Percentiles rank a stretch among this genome's conserved stretches.
Evolutionary conservation across 805 yeast genomes (phyloP).

Genomic region (Metschnikowia corniflorae): DNA sequence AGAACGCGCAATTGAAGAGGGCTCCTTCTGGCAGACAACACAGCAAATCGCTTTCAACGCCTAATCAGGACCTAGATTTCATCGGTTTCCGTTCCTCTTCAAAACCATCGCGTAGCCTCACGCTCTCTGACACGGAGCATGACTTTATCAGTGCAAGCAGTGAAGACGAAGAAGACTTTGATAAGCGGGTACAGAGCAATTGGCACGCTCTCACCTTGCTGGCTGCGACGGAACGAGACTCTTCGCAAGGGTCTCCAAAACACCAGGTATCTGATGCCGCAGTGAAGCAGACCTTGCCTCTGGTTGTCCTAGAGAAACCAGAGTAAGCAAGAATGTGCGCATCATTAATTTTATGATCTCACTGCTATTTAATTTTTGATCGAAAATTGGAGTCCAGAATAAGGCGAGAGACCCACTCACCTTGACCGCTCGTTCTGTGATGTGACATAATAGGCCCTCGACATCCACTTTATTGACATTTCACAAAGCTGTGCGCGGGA

Average conservation of each 20-base stretch:
- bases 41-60: slow-evolving; percentile 32
- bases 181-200: slow-evolving; percentile 1
- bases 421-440: no score
- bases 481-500: no score
- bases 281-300: slow-evolving; percentile 6
- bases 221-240: neutral
- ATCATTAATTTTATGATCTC: no score
- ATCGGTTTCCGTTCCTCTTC: slow-evolving; percentile 31
- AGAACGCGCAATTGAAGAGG: neutral
- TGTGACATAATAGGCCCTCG: no score
- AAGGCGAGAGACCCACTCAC: no score
- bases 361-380: no score
- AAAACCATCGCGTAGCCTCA: slow-evolving; percentile 9
- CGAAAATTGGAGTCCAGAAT: no score
- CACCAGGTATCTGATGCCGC: slow-evolving; percentile 1
- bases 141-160: slow-evolving; percentile 17
- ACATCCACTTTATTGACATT: no score
- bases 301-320: slow-evolving; percentile 8
- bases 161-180: slow-evolving; percentile 14
- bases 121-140: slow-evolving; percentile 18
- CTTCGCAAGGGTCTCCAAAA: no score
- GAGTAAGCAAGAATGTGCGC: no score
- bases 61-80: slow-evolving; percentile 33
- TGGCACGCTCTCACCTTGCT: slow-evolving; percentile 2
- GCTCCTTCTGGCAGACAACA: slow-evolving; percentile 24